Evolutionary conservation across 768 basidiomycete species (phyloP), one percentile per base, ranked within the genome.

Genomic region (Boletus edulis): DNA sequence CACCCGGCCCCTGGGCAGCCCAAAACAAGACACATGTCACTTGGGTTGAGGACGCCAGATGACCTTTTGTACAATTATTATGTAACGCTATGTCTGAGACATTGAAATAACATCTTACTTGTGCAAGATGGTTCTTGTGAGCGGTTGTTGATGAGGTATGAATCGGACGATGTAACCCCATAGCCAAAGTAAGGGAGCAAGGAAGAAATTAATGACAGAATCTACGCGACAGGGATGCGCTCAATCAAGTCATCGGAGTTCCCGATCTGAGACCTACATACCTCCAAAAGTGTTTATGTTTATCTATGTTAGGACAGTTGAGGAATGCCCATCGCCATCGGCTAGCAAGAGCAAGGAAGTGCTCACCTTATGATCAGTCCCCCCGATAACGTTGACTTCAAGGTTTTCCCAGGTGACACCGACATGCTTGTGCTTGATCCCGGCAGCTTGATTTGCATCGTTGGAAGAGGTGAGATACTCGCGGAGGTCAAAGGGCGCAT

Each of bases 1-100:
- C 94, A 95, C 34, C 93, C 93, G 6, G 89, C 80, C 1, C 87
- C 89, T 5, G 92, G 92, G 51, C 89, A 85, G 18, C 92, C 92
- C 13, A 90, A 76, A 20, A 89, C 90, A 7, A 93, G 79, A 64
- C 90, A 86, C 91, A 94, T 94, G 76, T 94, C 87, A 17, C 91
- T 85, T 0, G 89, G 82, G 58, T 87, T 85, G 39, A 91, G 71
- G 17, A 85, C 74, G 39, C 90, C 91, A 8, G 83, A 84, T 20
- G 81, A 80, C 57, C 85, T 84, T 54, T n/a, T 35, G 52, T 32
- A 46, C 29, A 10, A 46, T 59, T 24, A 54, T 46, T 18, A 24
- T 18, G 18, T 9, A 18, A 27, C 4, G 15, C 4, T 15, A 24
- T 11, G 7, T 2, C 17, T 7, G 14, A 45, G 7, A 32, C 24